Conservation (phyloP, 176 grass and related monocot genomes). For the Tillandsia fasciculata region DNA sequence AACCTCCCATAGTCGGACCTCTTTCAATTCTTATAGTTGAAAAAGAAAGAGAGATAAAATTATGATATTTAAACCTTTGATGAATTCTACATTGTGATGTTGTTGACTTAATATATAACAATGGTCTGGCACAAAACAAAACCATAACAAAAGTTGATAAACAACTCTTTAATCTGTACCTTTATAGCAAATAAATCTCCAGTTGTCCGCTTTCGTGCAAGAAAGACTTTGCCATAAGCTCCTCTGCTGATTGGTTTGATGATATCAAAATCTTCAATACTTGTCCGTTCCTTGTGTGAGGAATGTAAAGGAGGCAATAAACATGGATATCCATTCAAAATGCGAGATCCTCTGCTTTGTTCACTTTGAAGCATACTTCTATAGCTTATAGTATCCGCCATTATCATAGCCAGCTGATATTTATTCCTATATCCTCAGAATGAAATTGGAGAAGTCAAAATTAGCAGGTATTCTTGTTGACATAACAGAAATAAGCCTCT, state of each 20-base stretch:
- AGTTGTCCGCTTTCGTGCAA: constrained; percentile 34
- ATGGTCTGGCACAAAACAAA: background rate
- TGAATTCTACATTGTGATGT: background rate
- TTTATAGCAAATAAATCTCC: constrained; percentile 50
- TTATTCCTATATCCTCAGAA: constrained; percentile 23
- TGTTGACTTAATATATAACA: background rate
- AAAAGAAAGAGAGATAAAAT: background rate
- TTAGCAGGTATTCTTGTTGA: background rate
- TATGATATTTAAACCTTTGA: background rate
- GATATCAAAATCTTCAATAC: constrained; percentile 40
- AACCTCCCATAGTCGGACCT: background rate
- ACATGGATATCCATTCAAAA: constrained; percentile 2
- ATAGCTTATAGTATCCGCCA: constrained; percentile 4
- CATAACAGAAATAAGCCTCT: background rate
- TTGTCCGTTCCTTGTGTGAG: constrained; percentile 21
- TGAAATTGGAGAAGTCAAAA: constrained; percentile 3
- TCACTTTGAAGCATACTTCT: constrained; percentile 8
- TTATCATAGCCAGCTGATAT: constrained; percentile 14
- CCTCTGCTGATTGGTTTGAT: constrained; percentile 45
- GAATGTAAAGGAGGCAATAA: constrained; percentile 9
- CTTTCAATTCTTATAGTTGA: background rate
- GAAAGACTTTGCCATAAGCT: constrained; percentile 43
- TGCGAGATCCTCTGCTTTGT: constrained; percentile 12
- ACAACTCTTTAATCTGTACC: constrained; percentile 9
- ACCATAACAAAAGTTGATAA: no score